These are phyloP conservation scores for Westerdykella sp. DNA, from an alignment of 2,329 filamentous ascomycete genomes.

Conservation along the genomic window DNA sequence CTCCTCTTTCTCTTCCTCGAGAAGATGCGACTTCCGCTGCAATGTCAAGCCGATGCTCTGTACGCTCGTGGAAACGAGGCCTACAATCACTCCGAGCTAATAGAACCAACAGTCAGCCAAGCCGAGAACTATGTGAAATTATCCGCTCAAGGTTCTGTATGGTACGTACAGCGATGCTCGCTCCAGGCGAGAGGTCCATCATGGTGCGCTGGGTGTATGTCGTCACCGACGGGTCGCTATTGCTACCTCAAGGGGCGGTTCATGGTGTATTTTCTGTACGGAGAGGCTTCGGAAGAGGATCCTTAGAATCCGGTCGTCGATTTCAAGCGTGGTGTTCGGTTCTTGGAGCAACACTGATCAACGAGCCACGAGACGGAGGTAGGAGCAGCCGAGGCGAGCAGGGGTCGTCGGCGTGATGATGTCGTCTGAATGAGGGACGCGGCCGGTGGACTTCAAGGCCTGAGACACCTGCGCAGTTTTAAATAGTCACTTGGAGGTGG, in stretches of 20 bases:
- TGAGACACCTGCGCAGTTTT: not conserved
- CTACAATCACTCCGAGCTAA: slow-evolving; percentile 87
- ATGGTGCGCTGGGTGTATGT: slow-evolving; percentile 18
- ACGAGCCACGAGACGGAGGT: slow-evolving; percentile 20
- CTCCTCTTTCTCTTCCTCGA: slow-evolving; percentile 86
- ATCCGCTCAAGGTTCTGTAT: not conserved
- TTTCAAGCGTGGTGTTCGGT: not conserved
- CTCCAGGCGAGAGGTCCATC: slow-evolving; percentile 39
- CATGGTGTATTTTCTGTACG: slow-evolving; percentile 18
- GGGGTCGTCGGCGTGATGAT: slow-evolving; percentile 29
- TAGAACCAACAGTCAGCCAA: slow-evolving; percentile 5
- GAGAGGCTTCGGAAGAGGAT: not conserved
- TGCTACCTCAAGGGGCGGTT: slow-evolving; percentile 26
- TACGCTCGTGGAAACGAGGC: slow-evolving; percentile 85
- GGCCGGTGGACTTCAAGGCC: not conserved
- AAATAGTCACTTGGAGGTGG: too few relatives aligned
- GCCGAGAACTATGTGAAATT: not conserved
- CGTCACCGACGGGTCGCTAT: slow-evolving; percentile 15
- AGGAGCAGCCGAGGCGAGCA: slow-evolving; percentile 22
- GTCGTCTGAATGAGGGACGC: slow-evolving; percentile 12
- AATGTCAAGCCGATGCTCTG: slow-evolving; percentile 93
- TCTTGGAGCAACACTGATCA: not conserved
- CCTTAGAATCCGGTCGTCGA: not conserved
- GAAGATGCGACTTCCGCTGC: slow-evolving; percentile 94
- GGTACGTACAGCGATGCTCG: slow-evolving; percentile 37